Conservation (phyloP, 805 yeast species). For the Dipodascopsis uninucleata region DNA sequence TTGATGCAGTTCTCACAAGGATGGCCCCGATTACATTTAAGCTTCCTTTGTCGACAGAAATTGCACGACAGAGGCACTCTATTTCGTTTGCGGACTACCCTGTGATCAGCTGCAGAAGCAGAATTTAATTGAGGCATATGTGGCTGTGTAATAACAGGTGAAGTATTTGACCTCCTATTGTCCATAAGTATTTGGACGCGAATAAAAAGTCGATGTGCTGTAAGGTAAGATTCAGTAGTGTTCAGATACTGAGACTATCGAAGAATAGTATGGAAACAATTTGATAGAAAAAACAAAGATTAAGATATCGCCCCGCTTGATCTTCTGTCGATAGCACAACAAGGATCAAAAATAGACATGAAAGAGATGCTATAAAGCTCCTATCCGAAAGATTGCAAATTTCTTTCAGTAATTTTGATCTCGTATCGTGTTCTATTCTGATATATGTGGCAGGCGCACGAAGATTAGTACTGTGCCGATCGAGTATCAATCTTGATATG, state of each 20-base stretch:
- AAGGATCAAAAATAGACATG: slow-evolving; percentile 3
- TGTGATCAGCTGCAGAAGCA: slow-evolving; percentile 19
- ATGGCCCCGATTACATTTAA: slow-evolving; percentile 36
- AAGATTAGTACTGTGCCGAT: too few species aligned
- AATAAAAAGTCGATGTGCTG: neutral
- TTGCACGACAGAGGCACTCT: slow-evolving; percentile 35
- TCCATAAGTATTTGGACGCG: neutral
- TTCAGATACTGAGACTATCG: neutral
- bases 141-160: slow-evolving; percentile 12
- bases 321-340: too few species aligned
- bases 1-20: slow-evolving; percentile 37
- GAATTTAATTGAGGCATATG: slow-evolving; percentile 24
- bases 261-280: neutral
- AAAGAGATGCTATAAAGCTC: too few species aligned
- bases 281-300: neutral
- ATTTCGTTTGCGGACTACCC: slow-evolving; percentile 30
- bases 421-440: too few species aligned
- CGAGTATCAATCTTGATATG: too few species aligned
- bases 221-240: neutral
- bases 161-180: slow-evolving; percentile 4
- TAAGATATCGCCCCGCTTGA: too few species aligned
- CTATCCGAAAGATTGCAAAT: too few species aligned
- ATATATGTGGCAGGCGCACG: too few species aligned
- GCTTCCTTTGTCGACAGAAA: slow-evolving; percentile 36
- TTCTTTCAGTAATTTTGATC: too few species aligned